Percentiles rank a stretch among this genome's conserved stretches.
Conservation (phyloP, 345 rosid species). For the Brassica napus region Da-Ae NC_063442.1:3277501-3278000, state of each 20-base stretch:
- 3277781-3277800: constrained; percentile 57
- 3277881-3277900: constrained; percentile 75
- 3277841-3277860: constrained; percentile 59
- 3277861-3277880: constrained; percentile 61
- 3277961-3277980: background rate
- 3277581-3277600: constrained; percentile 46
- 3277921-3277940: constrained; percentile 48
- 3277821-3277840: constrained; percentile 46
- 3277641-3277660: constrained; percentile 65
- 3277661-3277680: constrained; percentile 68
- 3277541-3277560: constrained; percentile 42
- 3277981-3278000: background rate
- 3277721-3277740: background rate
- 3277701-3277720: background rate
- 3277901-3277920: constrained; percentile 69
- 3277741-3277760: constrained; percentile 40
- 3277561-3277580: constrained; percentile 53
- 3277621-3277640: constrained; percentile 49
- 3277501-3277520: background rate
- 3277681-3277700: background rate
- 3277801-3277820: constrained; percentile 42
- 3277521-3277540: constrained; percentile 2
- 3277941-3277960: constrained; percentile 41
- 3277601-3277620: constrained; percentile 37
- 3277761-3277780: constrained; percentile 49